Evolutionary conservation across 306 rosid species (phyloP), one percentile per base, ranked within the genome.

Genomic region (Castanea mollissima): DNA sequence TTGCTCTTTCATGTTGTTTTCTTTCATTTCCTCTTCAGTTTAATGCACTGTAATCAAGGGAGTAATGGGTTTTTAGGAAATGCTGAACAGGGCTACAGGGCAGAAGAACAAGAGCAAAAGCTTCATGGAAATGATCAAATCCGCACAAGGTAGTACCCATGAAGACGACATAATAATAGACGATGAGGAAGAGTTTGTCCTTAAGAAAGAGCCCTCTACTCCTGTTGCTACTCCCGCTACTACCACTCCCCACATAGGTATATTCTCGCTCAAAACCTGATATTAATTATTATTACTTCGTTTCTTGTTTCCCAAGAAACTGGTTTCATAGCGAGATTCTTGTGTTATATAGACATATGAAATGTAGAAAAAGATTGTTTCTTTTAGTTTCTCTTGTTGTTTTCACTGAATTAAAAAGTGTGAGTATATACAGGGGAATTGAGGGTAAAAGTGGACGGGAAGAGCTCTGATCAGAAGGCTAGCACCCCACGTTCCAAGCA

Each of bases 401-500:
- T 29, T 27, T 63, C 20, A 14, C 34, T 35, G 52, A 67, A 34
- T 67, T 67, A 9, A 63, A 78, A 63, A 5, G 76, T 19, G 34
- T 58, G 52, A 55, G 58, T 65, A 21, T 77, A 55, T 77, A 58
- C 86, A 83, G 86, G 80, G 64, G 96, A 92, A 9, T 69, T 91
- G 75, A 85, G 83, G 82, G 93, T 87, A 76, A 89, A 84, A 81
- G 88, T 93, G 80, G 96, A 91, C 35, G 88, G 80, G 23, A 89
- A 87, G 81, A 80, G 76, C 87, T 82, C 90, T 44, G 98, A 96
- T 79, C 97, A 90, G 84, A 96, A 91, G 76, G 94, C 97, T 51
- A 89, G 90, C 83, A 96, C 99, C 3, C 98, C 99, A 6, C 88
- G 99, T 78, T 96, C 99, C 62, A 96, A 96, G 83, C 99, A 96